Evolutionary conservation across 2,329 filamentous ascomycete species (phyloP), one percentile per base, ranked within the genome.

Genomic region (Talaromyces sp.): DNA sequence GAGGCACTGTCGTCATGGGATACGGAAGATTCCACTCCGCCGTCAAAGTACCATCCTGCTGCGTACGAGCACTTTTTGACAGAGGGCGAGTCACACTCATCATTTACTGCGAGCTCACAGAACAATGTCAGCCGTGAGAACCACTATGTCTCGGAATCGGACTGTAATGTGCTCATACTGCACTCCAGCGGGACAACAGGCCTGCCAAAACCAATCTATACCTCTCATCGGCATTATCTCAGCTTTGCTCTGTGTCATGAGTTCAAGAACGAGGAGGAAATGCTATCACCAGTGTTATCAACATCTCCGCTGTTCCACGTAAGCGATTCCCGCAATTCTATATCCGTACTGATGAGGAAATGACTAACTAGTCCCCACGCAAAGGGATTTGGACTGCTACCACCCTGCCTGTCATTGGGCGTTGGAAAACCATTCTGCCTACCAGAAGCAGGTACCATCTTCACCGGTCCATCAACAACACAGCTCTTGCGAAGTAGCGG

Each of bases 141-240:
- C 3, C 27, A 56, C 37, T 43, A 31, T 39, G 22, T 64, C 35
- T 58, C 37, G 19, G 54, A 64, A 22, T 31, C 35, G 33, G 62
- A 64, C 11, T 41, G 43, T 19, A 43, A 64, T 4, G 54, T 64
- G 22, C 62, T 64, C 24, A 43, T 64, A n/a, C 41, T 64, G 39
- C 62, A 64, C 19, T 64, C 62, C 6, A 49, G 52, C 22, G 62
- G 62, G 3, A 64, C 62, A 3, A 64, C 62, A 8, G 62, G 62
- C 10, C 41, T 64, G 11, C 62, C 62, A 5, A 64, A 64, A 14
- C 54, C 62, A n/a, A 64, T 64, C 6, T 27, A 56, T 19, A 35
- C 49, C 39, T 58, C 62, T 37, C 62, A 64, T 47, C 62, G 62
- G 31, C 52, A 64, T 8, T 47, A 49, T 24, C 50, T 64, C 16